Base-by-base conservation (phyloP, 495 filamentous ascomycete species). In the Annulohypoxylon maeteangense region DNA sequence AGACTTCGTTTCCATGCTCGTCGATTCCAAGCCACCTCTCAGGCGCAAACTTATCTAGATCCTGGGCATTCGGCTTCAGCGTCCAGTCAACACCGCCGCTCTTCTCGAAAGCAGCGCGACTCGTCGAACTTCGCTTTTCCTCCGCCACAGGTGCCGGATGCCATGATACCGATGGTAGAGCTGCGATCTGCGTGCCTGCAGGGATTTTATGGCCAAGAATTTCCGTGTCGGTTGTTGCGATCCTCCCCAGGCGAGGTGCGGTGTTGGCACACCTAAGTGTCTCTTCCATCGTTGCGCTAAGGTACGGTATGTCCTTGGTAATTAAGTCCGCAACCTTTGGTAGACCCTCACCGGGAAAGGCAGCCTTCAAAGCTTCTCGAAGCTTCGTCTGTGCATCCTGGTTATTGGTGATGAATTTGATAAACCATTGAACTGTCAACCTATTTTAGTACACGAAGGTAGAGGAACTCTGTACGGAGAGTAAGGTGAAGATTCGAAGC, bases 201-300 rank as follows among this genome's bases (percentile, higher is more conserved):
- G 80, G 78, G 4, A 83, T 74, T 2, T 51, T 64, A 32, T 74
- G 76, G 36, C 79, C 79, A 6, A 80, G 71, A 25, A 78, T 65
- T 32, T 70, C 64, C 7, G 81, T 80, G 57, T 82, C 82, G 0
- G 58, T 60, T 0, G 71, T 8, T 1, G 79, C 74, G 29, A 74
- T 50, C 22, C 82, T 79, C 8, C 74, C 22, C 14, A 67, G 62
- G 45, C 31, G 62, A 1, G 67, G 65, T 18, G 74, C 68, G 12
- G 70, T 70, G 25, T 61, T 59, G 14, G 70, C 58, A 0, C 75
- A 62, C 3, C 82, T 78, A n/a, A 78, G 27, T 11, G 63, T 70
- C 55, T 84, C 82, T 53, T 81, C 79, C 38, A 73, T 60, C 0
- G 67, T 61, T 0, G 67, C 82, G 62, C 82, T 77, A 5, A 84